These are phyloP conservation scores for Candida quercuum DNA, from an alignment of 805 yeast genomes.

Conservation along the genomic window DNA sequence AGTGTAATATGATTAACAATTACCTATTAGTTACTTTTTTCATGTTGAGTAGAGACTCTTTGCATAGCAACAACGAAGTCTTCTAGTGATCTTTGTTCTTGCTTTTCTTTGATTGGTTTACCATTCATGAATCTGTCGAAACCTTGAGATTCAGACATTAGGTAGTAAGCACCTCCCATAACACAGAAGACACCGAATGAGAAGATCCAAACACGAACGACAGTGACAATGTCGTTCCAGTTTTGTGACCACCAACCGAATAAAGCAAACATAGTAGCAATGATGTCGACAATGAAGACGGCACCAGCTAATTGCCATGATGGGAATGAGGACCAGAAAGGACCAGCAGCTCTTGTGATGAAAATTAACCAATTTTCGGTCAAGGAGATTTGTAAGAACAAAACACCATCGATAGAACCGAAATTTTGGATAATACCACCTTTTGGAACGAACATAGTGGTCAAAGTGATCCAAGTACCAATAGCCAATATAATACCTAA, in stretches of 20 bases:
- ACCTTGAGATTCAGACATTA: slow-evolving; percentile 77
- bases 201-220: slow-evolving; percentile 91
- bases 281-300: slow-evolving; percentile 80
- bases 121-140: slow-evolving; percentile 86
- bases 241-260: slow-evolving; percentile 98
- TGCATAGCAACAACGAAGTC: slow-evolving; percentile 83
- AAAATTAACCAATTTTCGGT: slow-evolving; percentile 97
- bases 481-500: slow-evolving; percentile 83
- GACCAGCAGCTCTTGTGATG: slow-evolving; percentile 96
- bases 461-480: slow-evolving; percentile 92
- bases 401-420: slow-evolving; percentile 89
- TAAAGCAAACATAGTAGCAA: slow-evolving; percentile 87
- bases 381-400: slow-evolving; percentile 89
- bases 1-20: slow-evolving; percentile 4
- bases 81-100: slow-evolving; percentile 65
- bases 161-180: slow-evolving; percentile 94
- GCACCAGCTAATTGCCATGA: slow-evolving; percentile 97
- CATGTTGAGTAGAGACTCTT: slow-evolving; percentile 88
- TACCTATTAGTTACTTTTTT: slow-evolving; percentile 56
- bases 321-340: slow-evolving; percentile 96
- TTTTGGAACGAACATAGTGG: slow-evolving; percentile 85
- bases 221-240: slow-evolving; percentile 94
- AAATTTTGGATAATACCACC: slow-evolving; percentile 96
- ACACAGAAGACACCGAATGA: slow-evolving; percentile 96
- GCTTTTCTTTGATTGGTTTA: slow-evolving; percentile 54